phyloP scores from a whole-genome alignment of 805 yeast genomes.

The Kazachstania psychrophila region DNA sequence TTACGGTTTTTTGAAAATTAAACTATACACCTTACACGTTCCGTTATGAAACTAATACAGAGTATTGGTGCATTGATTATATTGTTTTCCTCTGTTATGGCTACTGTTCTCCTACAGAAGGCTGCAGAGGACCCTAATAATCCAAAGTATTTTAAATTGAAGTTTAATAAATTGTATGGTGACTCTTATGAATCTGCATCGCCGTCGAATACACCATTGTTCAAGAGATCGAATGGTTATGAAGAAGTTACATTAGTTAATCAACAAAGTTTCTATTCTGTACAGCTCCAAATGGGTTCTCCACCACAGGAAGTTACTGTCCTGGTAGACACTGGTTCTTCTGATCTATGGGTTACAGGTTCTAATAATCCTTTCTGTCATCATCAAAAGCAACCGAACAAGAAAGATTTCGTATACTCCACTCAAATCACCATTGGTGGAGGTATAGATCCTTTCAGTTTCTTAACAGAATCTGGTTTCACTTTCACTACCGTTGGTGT shows the following conservation, averaged over 20 bases:
- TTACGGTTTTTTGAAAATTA: no score
- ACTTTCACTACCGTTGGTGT: not conserved
- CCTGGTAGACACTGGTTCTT: constrained; percentile 63
- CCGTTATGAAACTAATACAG: no score
- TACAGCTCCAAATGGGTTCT: constrained; percentile 43
- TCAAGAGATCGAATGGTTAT: constrained; percentile 10
- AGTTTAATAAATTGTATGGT: constrained; percentile 18
- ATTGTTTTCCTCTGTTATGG: no score
- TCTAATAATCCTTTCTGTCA: constrained; percentile 40
- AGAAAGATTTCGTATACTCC: not conserved
- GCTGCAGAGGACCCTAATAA: no score
- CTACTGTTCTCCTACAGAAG: no score
- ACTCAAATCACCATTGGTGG: not conserved
- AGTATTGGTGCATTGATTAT: no score
- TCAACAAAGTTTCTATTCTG: constrained; percentile 36
- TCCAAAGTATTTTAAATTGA: constrained; percentile 11
- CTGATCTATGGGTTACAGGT: constrained; percentile 52
- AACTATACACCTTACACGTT: no score
- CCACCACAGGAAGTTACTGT: constrained; percentile 44
- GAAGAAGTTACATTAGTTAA: constrained; percentile 25
- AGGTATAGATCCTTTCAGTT: constrained; percentile 1
- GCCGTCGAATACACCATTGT: constrained; percentile 1
- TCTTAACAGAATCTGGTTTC: not conserved
- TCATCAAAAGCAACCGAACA: not conserved
- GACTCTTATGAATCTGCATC: constrained; percentile 7